These are phyloP conservation scores for Candida tunisiensis DNA, from an alignment of 1,139 yeast genomes.

Conservation along the genomic window DNA sequence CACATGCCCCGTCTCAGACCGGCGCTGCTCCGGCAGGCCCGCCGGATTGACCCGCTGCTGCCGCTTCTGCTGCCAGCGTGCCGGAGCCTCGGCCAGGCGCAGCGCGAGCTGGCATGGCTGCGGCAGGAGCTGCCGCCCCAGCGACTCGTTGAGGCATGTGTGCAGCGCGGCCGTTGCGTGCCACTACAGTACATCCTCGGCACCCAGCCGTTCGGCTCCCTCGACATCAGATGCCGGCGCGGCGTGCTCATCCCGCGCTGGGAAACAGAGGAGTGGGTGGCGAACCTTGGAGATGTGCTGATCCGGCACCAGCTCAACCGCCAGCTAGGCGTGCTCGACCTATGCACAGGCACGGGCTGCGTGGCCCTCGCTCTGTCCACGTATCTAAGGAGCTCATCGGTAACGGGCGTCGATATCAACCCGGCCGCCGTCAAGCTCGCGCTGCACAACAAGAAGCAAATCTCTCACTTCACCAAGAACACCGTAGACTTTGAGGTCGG, in stretches of 20 bases:
- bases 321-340: constrained; percentile 33
- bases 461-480: too few species aligned
- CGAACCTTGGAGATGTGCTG: constrained; percentile 23
- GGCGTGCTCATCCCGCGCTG: constrained; percentile 80
- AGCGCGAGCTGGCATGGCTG: constrained; percentile 35
- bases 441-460: background rate
- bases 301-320: constrained; percentile 2
- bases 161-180: constrained; percentile 21
- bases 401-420: constrained; percentile 48
- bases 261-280: constrained; percentile 92
- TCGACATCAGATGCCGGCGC: constrained; percentile 40
- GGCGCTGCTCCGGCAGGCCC: too few species aligned
- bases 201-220: constrained; percentile 68
- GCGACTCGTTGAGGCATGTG: constrained; percentile 8
- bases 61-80: constrained; percentile 19
- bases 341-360: constrained; percentile 90
- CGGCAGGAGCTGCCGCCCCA: constrained; percentile 19
- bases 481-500: too few species aligned
- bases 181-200: constrained; percentile 80
- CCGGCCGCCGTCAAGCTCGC: constrained; percentile 22
- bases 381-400: constrained; percentile 5
- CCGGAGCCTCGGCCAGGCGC: constrained; percentile 19
- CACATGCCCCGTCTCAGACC: too few species aligned
- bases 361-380: constrained; percentile 36
- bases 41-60: constrained; percentile 3